These are phyloP conservation scores for Psilocybe subaeruginosa DNA, from an alignment of 768 basidiomycete species.

Conservation along the genomic window DNA sequence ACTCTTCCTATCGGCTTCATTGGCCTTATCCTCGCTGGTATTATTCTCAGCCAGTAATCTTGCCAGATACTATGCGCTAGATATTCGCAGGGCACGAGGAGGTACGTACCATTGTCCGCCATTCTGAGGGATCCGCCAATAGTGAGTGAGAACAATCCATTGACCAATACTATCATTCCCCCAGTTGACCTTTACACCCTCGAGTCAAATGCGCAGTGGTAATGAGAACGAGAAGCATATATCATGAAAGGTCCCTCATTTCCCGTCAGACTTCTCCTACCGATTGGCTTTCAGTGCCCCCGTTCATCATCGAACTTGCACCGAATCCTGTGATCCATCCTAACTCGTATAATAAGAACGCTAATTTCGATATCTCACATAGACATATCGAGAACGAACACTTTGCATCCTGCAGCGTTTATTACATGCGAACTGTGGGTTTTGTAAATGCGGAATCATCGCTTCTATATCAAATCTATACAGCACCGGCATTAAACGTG, in stretches of 20 bases:
- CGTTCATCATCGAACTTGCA: conserved; percentile 11
- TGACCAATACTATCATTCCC: conserved; percentile 2
- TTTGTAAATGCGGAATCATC: not conserved
- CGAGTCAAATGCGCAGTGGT: not conserved
- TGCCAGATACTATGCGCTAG: not conserved
- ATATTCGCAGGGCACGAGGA: not conserved
- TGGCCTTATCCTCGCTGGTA: not conserved
- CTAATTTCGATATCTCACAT: conserved; percentile 5
- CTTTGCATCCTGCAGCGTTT: not conserved
- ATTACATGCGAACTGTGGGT: conserved; percentile 8
- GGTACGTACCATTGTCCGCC: not conserved
- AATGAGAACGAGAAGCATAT: conserved; percentile 10
- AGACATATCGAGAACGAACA: not conserved
- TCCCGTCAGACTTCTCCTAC: conserved; percentile 9
- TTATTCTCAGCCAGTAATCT: not conserved
- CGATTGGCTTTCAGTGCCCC: conserved; percentile 14
- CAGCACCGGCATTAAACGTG: conserved; percentile 12
- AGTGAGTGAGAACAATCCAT: not conserved
- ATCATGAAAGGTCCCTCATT: conserved; percentile 3
- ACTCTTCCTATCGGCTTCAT: conserved; percentile 1
- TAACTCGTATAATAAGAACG: not conserved
- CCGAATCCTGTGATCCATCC: not conserved
- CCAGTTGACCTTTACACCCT: not conserved
- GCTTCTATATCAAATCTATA: not conserved
- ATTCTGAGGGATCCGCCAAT: conserved; percentile 1